Evolutionary conservation across 192 early-diverging fungal species (phyloP), one percentile per base, ranked within the genome.

Genomic region (Jimgerdemannia lactiflua): DNA sequence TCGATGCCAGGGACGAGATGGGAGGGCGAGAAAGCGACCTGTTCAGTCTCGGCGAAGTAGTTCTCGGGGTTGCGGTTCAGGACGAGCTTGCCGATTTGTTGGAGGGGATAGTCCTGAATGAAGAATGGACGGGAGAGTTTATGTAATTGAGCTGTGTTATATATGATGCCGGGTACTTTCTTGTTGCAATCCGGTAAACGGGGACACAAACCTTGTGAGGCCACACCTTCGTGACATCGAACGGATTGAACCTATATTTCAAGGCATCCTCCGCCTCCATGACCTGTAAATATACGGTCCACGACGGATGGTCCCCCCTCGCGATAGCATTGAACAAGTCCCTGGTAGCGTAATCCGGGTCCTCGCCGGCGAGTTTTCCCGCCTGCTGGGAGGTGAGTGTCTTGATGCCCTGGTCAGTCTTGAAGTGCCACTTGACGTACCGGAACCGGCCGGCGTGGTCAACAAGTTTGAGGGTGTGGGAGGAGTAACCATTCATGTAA

Each of bases 391-490:
- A 85, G 39, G 79, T 78, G 39, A 91, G 76, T 86, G 89, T 92
- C 86, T 94, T 91, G 84, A 91, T 87, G 42, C 95, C 95, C 77
- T 91, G 90, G 77, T 92, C 85, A 69, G 93, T 91, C 77, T 87
- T 91, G 85, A 89, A 94, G 85, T 96, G 94, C 90, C 92, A 94
- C 86, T 96, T 96, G 86, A 93, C 93, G 69, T 93, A 93, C 42
- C 84, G 82, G 81, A 82, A 86, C 43, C 89, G 80, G 49, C 93
- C 94, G 42, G 91, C 76, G 49, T 81, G 83, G 77, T 90, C 86
- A 70, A 96, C 91, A 40, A 94, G 83, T 75, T 91, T 91, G 71
- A 93, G 84, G 39, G 93, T 87, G 80, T 95, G 94, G 73, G 90
- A 91, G 40, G 89, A 92, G 83, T 87, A 96, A 43, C 93, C 95